phyloP scores from a whole-genome alignment of 2,329 filamentous ascomycete genomes.

The Clathrospora elynae region DNA sequence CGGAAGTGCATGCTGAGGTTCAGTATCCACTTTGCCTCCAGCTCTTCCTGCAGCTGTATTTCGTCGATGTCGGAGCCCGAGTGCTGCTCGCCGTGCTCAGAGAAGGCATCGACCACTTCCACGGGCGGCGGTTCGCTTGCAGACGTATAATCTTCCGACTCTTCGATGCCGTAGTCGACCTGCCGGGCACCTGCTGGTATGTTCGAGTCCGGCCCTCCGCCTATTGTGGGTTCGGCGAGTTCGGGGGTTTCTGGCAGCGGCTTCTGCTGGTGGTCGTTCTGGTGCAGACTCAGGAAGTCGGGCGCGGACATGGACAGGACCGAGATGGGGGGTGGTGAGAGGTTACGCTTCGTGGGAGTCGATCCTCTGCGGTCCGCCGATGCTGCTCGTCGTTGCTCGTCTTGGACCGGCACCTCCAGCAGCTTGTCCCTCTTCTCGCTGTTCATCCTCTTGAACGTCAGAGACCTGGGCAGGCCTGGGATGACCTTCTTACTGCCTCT shows the following conservation, averaged over 20 bases:
- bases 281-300: slow-evolving; percentile 43
- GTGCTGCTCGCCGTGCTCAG: slow-evolving; percentile 40
- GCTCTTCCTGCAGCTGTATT: slow-evolving; percentile 73
- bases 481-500: slow-evolving; percentile 65
- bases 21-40: slow-evolving; percentile 90
- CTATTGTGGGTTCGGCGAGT: slow-evolving; percentile 32
- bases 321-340: slow-evolving; percentile 47
- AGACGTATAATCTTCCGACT: slow-evolving; percentile 32
- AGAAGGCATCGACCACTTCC: slow-evolving; percentile 35
- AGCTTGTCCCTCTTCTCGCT: slow-evolving; percentile 79
- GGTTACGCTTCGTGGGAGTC: slow-evolving; percentile 59
- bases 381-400: slow-evolving; percentile 72
- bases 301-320: slow-evolving; percentile 49
- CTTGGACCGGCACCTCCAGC: slow-evolving; percentile 66
- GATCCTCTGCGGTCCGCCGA: slow-evolving; percentile 71
- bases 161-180: slow-evolving; percentile 39
- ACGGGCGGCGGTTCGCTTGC: slow-evolving; percentile 32
- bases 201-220: slow-evolving; percentile 38
- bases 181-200: slow-evolving; percentile 44
- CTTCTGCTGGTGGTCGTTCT: slow-evolving; percentile 32
- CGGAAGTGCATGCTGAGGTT: slow-evolving; percentile 99
- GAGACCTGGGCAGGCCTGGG: slow-evolving; percentile 74
- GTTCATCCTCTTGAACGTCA: slow-evolving; percentile 81
- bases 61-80: slow-evolving; percentile 56
- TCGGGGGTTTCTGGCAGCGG: no score